These are phyloP conservation scores for Pseudonitzschia delicatissima DNA, from an alignment of 108 stramenopile species.

Conservation along the genomic window DNA sequence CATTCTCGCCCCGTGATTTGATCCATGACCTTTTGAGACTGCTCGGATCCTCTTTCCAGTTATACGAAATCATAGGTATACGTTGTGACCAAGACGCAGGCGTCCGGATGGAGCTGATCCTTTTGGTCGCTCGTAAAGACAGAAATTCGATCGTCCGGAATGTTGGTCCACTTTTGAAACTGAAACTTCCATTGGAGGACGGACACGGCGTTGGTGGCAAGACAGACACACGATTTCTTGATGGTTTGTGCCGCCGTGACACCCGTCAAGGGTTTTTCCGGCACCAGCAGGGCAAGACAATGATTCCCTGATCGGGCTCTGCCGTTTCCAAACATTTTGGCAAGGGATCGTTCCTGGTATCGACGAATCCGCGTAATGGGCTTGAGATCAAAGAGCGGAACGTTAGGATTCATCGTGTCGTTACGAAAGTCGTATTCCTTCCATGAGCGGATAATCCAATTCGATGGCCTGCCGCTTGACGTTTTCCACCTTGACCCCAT, in stretches of 20 bases:
- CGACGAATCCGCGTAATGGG: constrained; percentile 93
- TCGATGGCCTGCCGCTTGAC: constrained; percentile 92
- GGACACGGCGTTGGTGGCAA: constrained; percentile 95
- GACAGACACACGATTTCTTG: constrained; percentile 89
- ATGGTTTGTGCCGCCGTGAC: constrained; percentile 98
- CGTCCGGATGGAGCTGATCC: constrained; percentile 86
- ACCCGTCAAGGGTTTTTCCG: constrained; percentile 97
- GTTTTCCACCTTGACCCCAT: constrained; percentile 69
- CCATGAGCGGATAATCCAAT: constrained; percentile 87
- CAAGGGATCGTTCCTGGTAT: constrained; percentile 93
- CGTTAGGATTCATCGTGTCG: constrained; percentile 77
- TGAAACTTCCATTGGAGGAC: constrained; percentile 98
- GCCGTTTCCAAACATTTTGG: constrained; percentile 99
- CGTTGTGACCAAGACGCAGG: constrained; percentile 93
- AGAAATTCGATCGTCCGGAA: constrained; percentile 84
- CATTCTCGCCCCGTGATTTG: constrained; percentile 90
- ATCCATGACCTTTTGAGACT: constrained; percentile 88
- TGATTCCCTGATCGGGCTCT: constrained; percentile 98
- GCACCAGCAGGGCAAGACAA: constrained; percentile 98
- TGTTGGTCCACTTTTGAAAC: constrained; percentile 90
- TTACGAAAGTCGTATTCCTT: constrained; percentile 99
- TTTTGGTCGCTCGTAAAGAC: constrained; percentile 94
- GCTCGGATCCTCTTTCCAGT: constrained; percentile 82
- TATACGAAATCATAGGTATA: constrained; percentile 96
- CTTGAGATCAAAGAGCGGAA: constrained; percentile 89